Percentiles rank a stretch among this genome's conserved stretches.
Conservation (phyloP, 139 green algal species). For the Chlamydomonas incerta region DNA sequence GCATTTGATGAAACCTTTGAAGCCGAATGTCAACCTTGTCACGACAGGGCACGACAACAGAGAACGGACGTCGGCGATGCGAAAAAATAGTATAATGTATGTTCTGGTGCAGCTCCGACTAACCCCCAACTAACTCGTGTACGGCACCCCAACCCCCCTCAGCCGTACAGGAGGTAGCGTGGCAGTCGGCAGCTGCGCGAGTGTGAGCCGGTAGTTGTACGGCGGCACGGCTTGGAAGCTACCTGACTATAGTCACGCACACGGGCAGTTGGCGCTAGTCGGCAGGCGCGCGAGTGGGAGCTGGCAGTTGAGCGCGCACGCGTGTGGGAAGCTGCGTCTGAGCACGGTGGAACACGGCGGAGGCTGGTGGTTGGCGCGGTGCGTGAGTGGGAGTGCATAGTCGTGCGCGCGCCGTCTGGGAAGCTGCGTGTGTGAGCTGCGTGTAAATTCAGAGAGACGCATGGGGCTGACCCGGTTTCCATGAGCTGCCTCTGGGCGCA, state of each 20-base stretch:
- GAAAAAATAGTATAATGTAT: slow-evolving; percentile 19
- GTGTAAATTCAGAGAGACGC: not conserved
- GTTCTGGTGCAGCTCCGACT: slow-evolving; percentile 5
- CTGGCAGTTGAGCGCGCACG: too few species aligned
- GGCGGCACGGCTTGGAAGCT: not conserved
- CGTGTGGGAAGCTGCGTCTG: not conserved
- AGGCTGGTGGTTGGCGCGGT: not conserved
- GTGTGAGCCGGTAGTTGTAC: not conserved
- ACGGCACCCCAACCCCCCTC: not conserved
- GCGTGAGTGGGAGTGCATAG: not conserved
- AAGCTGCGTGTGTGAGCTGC: not conserved
- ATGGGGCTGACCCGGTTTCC: not conserved
- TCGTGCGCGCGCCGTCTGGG: not conserved
- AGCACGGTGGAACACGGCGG: not conserved
- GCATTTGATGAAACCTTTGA: too few species aligned
- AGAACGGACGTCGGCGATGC: too few species aligned
- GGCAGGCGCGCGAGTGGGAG: too few species aligned
- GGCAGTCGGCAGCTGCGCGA: slow-evolving; percentile 3
- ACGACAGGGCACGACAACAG: too few species aligned
- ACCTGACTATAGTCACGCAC: not conserved
- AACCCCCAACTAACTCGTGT: not conserved
- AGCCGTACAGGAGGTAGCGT: not conserved
- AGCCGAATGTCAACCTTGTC: too few species aligned
- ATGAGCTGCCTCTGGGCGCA: not conserved
- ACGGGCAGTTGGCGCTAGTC: too few species aligned